Base-by-base conservation (phyloP, 805 yeast genomes). In the Teunomyces tritomae region DNA sequence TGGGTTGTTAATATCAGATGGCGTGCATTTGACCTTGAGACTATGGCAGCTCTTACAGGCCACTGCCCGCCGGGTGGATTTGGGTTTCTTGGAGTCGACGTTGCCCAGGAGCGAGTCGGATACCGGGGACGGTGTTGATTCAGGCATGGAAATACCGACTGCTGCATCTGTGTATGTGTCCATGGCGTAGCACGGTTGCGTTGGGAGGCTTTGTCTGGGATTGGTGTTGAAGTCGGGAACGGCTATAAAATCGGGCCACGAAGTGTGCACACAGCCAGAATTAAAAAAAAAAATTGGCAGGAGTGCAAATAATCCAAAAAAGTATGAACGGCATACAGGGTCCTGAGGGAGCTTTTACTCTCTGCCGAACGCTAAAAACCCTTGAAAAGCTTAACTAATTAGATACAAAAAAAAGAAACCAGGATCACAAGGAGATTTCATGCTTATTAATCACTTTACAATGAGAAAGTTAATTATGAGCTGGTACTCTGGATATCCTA, bases 21-120 rank as follows among this genome's bases (percentile, higher is more conserved):
- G 94, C 6, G 85, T 81, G 65, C 97, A 90, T 56, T 85, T 82
- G 29, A 90, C 96, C 60, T 90, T 90, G 44, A 89, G 74, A 0
- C 87, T 63, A 57, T 92, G 96, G 61, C 97, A 90, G n/a, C 80
- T 71, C 53, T 78, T 80, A 62, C 88, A 83, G 1, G 87, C 87
- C 10, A 79, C 82, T 0, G 84, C 65, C 43, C 83, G 57, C 47
- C 82, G 59, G 11, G 59, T 39, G 8, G 44, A 28, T 16, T 45
- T 46, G 40, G 40, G 17, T n/a, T 37, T 37, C 17, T 26, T 24
- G 11, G 29, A 10, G 40, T 37, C 40, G 28, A 13, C 24, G 24
- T 20, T 11, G 39, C 39, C 39, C 13, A 20, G n/a, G n/a, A 26
- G 28, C 16, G 40, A 24, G 40, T 37, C 40, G 13, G 40, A 37